Conservation (phyloP, 305 asterid genomes). For the Fraxinus greggii region DNA sequence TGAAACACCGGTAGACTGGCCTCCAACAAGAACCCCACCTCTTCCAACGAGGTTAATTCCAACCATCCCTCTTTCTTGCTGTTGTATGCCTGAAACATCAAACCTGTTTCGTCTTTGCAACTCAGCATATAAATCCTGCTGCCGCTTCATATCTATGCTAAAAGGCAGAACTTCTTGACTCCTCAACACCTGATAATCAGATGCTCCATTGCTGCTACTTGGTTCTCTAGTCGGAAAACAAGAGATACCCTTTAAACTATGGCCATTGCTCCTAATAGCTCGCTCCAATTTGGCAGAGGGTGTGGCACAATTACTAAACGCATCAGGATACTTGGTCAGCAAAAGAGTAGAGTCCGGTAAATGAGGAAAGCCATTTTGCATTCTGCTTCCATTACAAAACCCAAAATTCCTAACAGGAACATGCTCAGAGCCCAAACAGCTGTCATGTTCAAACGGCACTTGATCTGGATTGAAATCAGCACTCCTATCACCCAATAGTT, state of each 20-base stretch:
- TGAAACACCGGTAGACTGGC: conserved; percentile 60
- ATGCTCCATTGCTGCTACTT: conserved; percentile 38
- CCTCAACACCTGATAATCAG: conserved; percentile 48
- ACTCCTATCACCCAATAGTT: conserved; percentile 35
- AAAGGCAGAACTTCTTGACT: conserved; percentile 51
- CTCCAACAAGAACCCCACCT: conserved; percentile 57
- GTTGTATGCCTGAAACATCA: conserved; percentile 58
- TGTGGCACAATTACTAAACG: conserved; percentile 47
- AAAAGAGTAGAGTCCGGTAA: conserved; percentile 64
- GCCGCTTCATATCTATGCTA: conserved; percentile 51
- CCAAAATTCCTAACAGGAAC: conserved; percentile 44
- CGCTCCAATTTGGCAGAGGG: conserved; percentile 54
- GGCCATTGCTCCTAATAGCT: conserved; percentile 35
- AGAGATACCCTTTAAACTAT: conserved; percentile 45
- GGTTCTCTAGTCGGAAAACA: conserved; percentile 39
- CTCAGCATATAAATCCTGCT: conserved; percentile 53
- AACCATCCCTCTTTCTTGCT: conserved; percentile 46
- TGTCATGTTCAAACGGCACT: conserved; percentile 42
- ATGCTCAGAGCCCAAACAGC: conserved; percentile 47
- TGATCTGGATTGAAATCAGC: conserved; percentile 44
- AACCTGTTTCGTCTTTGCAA: conserved; percentile 75
- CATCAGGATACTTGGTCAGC: conserved; percentile 78
- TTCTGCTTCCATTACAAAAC: conserved; percentile 57
- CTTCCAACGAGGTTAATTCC: conserved; percentile 61
- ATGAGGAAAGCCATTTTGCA: conserved; percentile 49